These are phyloP conservation scores for Talaromyces sp. DNA, from an alignment of 2,329 filamentous ascomycete species.

Conservation along the genomic window DNA sequence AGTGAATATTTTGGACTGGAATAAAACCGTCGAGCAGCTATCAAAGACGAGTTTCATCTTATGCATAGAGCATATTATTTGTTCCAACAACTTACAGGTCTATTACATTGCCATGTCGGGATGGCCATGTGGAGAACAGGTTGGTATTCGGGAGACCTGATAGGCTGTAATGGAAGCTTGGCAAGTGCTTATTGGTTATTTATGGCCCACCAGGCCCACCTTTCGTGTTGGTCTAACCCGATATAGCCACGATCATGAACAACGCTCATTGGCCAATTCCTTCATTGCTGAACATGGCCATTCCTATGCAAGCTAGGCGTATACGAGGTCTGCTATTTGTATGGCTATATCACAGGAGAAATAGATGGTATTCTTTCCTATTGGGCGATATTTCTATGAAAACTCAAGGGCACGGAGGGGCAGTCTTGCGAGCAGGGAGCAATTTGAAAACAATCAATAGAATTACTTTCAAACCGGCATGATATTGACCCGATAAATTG, in stretches of 20 bases:
- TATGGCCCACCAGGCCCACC: background rate
- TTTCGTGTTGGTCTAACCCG: background rate
- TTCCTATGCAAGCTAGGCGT: background rate
- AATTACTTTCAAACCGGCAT: background rate
- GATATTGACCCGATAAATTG: background rate
- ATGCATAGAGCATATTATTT: background rate
- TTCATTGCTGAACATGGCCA: background rate
- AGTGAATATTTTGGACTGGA: too few relatives aligned
- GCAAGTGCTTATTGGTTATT: background rate
- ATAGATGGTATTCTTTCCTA: background rate
- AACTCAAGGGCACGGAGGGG: background rate
- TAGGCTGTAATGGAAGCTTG: too few relatives aligned
- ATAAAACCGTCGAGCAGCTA: background rate
- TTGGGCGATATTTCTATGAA: background rate
- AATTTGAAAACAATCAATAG: background rate
- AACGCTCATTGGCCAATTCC: background rate
- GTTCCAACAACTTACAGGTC: background rate
- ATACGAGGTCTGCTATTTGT: background rate
- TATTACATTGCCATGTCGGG: background rate
- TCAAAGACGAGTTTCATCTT: background rate
- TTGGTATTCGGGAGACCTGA: background rate
- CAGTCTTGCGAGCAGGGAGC: background rate
- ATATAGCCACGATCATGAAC: background rate
- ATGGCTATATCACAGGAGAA: background rate
- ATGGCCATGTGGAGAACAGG: background rate